Evolutionary conservation across 2,329 filamentous ascomycete genomes (phyloP).

Genomic region (Neoascochyta sp.): DNA sequence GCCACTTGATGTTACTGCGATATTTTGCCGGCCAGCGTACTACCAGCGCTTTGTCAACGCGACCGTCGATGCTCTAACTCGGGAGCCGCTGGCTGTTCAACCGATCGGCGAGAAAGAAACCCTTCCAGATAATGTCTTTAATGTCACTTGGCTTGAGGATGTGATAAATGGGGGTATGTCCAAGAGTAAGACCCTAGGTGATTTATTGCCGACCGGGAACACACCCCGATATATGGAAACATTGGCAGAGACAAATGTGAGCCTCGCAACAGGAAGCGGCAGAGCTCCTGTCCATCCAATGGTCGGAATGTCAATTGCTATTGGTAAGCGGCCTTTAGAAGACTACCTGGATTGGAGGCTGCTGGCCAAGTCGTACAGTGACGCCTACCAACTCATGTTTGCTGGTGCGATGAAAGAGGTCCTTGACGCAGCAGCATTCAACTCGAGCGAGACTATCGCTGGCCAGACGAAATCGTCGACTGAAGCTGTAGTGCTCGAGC

Average conservation of each 20-base stretch:
- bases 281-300: constrained; percentile 16
- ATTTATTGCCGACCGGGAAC: constrained; percentile 7
- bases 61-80: constrained; percentile 27
- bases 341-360: constrained; percentile 35
- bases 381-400: constrained; percentile 45
- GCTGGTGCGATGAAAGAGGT: constrained; percentile 35
- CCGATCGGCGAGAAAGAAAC: constrained; percentile 19
- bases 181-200: constrained; percentile 2
- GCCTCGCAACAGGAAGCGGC: constrained; percentile 1
- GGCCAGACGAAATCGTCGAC: constrained; percentile 20
- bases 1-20: constrained; percentile 12
- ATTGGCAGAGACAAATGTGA: constrained; percentile 9
- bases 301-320: constrained; percentile 40
- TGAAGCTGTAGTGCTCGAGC: constrained; percentile 38
- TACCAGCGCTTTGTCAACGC: constrained; percentile 46
- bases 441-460: constrained; percentile 1
- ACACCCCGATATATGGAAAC: constrained; percentile 12
- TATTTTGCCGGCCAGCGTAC: constrained; percentile 38
- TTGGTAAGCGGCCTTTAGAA: constrained; percentile 18
- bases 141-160: constrained; percentile 40
- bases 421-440: constrained; percentile 10
- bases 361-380: constrained; percentile 36
- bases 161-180: constrained; percentile 5
- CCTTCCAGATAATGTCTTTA: constrained; percentile 32
- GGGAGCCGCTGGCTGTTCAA: constrained; percentile 5